Conservation (phyloP, 306 rosid species). For the Cyamopsis tetragonoloba region DNA sequence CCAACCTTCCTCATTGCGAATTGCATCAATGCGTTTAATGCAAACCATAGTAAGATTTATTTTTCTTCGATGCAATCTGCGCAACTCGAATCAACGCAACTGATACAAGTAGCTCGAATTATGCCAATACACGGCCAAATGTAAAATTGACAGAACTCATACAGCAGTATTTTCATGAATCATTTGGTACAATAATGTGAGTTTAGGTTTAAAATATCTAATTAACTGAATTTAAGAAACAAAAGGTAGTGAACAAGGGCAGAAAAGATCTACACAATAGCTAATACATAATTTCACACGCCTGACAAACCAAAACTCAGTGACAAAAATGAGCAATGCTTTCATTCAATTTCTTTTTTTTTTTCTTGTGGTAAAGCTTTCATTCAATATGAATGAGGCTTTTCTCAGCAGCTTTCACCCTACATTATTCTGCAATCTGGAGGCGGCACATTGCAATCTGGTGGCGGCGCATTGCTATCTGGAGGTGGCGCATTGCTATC, state of each 20-base stretch:
- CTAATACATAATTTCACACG: background rate
- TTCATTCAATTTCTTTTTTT: too few species aligned
- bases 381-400: background rate
- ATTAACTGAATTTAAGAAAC: background rate
- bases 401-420: background rate
- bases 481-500: too few species aligned
- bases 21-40: background rate
- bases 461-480: too few species aligned
- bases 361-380: too few species aligned
- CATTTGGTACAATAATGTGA: background rate
- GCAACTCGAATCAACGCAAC: background rate
- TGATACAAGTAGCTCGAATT: background rate
- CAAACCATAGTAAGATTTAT: too few species aligned
- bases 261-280: too few species aligned
- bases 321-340: background rate
- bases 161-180: background rate
- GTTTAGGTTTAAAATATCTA: background rate
- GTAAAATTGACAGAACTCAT: background rate
- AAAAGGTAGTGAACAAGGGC: too few species aligned
- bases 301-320: background rate
- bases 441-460: too few species aligned
- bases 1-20: background rate
- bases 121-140: background rate
- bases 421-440: background rate
- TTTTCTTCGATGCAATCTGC: too few species aligned